A percentile compares a stretch with the other conserved stretches of the same genome.
phyloP scores from a whole-genome alignment of 306 rosid genomes.

The Gastrolobium villosum region DNA sequence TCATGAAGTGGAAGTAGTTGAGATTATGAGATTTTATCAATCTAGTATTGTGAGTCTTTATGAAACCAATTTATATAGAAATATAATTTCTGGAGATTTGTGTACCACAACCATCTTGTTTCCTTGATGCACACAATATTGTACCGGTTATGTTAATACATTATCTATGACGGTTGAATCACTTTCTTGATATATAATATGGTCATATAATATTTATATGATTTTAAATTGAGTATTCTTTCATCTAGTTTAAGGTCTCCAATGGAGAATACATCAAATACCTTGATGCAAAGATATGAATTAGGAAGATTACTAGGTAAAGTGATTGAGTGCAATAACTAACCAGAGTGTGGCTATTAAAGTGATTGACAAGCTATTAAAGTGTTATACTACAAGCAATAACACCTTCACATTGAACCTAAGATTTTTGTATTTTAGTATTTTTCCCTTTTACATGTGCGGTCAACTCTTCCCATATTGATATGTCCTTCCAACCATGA shows the following conservation, averaged over 20 bases:
- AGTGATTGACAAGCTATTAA: slow-evolving; percentile 59
- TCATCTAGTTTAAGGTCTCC: slow-evolving; percentile 39
- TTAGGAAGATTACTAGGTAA: slow-evolving; percentile 66
- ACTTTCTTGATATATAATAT: not conserved
- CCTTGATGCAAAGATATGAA: slow-evolving; percentile 64
- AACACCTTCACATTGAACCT: no score
- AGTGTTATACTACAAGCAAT: no score
- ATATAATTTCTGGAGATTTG: not conserved
- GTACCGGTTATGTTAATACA: slow-evolving; percentile 51
- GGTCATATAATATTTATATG: not conserved
- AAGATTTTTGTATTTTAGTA: no score
- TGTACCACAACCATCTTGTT: slow-evolving; percentile 1
- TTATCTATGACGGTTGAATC: slow-evolving; percentile 61
- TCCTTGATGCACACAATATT: no score
- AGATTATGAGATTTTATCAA: not conserved
- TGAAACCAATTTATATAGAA: not conserved
- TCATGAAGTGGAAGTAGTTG: no score
- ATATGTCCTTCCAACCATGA: no score
- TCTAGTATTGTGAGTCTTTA: not conserved
- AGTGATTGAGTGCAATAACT: slow-evolving; percentile 53
- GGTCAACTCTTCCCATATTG: no score
- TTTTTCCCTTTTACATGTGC: no score
- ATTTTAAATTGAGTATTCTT: slow-evolving; percentile 12
- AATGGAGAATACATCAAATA: slow-evolving; percentile 57
- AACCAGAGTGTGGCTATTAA: slow-evolving; percentile 63